Evolutionary conservation across 371 early-diverging fungal species (phyloP).

Genomic region (Mucor circinelloides): DNA sequence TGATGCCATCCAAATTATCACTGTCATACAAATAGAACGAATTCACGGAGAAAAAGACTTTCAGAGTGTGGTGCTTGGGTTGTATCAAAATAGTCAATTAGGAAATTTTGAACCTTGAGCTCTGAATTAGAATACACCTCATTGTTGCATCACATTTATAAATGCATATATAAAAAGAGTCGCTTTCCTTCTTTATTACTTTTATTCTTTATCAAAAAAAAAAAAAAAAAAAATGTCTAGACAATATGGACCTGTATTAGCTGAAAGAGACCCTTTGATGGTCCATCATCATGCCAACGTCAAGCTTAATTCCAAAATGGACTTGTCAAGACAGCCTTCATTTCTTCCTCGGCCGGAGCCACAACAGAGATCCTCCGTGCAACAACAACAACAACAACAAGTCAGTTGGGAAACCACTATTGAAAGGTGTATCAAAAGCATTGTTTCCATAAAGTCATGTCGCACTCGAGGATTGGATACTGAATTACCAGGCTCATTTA

Average conservation of each 20-base stretch:
- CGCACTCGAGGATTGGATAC: constrained; percentile 89
- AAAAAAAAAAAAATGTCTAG: constrained; percentile 16
- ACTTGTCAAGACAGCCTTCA: not conserved
- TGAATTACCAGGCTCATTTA: constrained; percentile 75
- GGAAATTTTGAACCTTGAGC: not conserved
- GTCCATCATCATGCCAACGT: not conserved
- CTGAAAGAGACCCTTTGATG: constrained; percentile 10
- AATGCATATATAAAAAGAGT: not conserved
- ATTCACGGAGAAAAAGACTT: not conserved
- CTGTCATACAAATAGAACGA: not conserved
- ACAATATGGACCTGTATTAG: constrained; percentile 11
- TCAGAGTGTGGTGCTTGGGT: not conserved
- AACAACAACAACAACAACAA: too few relatives aligned
- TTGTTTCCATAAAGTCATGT: constrained; percentile 84
- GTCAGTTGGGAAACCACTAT: constrained; percentile 73
- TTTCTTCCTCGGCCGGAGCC: not conserved
- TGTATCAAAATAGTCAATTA: not conserved
- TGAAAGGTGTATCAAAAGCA: constrained; percentile 73
- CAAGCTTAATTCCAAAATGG: not conserved
- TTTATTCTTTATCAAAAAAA: not conserved
- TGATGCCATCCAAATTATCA: not conserved
- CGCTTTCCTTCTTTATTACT: not conserved
- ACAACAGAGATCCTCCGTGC: not conserved
- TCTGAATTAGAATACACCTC: not conserved
- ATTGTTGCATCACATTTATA: not conserved